A percentile compares a stretch with the other conserved stretches of the same genome.
phyloP scores from a whole-genome alignment of 768 basidiomycete genomes.

The Epithele typhae region DNA sequence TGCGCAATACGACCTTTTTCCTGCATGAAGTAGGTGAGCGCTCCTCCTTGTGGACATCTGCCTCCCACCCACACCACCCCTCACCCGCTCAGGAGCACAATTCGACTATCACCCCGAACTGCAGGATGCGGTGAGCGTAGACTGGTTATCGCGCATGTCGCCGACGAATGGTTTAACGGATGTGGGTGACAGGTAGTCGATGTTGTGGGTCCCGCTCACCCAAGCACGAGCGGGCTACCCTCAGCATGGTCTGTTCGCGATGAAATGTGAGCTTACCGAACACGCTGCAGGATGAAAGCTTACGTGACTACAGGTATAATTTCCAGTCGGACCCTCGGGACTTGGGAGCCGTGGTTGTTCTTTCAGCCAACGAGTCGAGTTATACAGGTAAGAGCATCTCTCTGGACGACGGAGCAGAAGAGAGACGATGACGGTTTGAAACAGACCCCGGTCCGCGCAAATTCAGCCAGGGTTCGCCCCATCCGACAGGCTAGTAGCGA shows the following conservation, averaged over 20 bases:
- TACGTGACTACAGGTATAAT: conserved; percentile 31
- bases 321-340: conserved; percentile 44
- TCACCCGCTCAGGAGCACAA: conserved; percentile 38
- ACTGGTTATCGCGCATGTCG: no score
- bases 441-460: conserved; percentile 44
- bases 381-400: conserved; percentile 29
- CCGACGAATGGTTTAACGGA: background rate
- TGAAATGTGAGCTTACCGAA: conserved; percentile 31
- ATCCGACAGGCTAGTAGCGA: conserved; percentile 64
- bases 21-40: conserved; percentile 35
- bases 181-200: conserved; percentile 29
- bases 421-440: conserved; percentile 14
- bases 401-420: background rate
- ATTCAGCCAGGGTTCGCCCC: conserved; percentile 67
- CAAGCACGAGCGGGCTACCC: conserved; percentile 37
- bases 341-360: conserved; percentile 39
- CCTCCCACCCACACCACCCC: no score
- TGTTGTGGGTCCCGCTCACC: conserved; percentile 38
- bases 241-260: conserved; percentile 31
- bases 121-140: conserved; percentile 34
- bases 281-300: background rate
- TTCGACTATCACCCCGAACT: conserved; percentile 47
- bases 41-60: no score
- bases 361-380: conserved; percentile 42
- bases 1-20: conserved; percentile 37